These are phyloP conservation scores for Euphorbia corollata DNA, from an alignment of 441 rosid genomes.

Conservation along the genomic window DNA sequence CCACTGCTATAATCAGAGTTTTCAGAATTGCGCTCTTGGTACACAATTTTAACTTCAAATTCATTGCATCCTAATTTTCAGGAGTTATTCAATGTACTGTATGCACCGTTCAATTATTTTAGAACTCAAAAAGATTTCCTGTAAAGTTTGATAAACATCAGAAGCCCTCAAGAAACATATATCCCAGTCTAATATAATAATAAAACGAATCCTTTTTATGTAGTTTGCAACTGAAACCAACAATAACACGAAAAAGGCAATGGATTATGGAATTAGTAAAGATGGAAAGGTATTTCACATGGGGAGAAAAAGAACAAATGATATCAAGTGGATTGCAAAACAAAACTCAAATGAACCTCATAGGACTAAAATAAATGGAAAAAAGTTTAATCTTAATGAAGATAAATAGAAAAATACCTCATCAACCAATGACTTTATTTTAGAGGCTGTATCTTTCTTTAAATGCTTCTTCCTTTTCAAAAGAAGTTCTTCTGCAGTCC, in stretches of 20 bases:
- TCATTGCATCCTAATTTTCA: background rate
- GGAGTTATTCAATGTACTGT: background rate
- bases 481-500: conserved; percentile 78
- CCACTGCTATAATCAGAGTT: background rate
- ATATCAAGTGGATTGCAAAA: background rate
- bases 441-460: conserved; percentile 91
- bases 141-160: background rate
- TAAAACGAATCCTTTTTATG: background rate
- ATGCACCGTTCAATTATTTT: background rate
- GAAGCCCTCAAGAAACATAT: background rate
- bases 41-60: background rate
- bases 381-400: background rate
- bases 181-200: background rate
- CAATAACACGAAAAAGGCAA: background rate
- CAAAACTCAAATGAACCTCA: background rate
- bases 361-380: background rate
- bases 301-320: background rate
- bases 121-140: background rate
- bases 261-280: background rate
- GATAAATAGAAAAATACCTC: conserved; percentile 45
- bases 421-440: conserved; percentile 81
- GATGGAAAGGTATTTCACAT: too few species aligned
- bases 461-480: conserved; percentile 88
- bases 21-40: background rate
- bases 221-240: background rate